These are phyloP conservation scores for Solanum microdontum DNA, from an alignment of 257 asterid genomes.

Conservation along the genomic window DNA sequence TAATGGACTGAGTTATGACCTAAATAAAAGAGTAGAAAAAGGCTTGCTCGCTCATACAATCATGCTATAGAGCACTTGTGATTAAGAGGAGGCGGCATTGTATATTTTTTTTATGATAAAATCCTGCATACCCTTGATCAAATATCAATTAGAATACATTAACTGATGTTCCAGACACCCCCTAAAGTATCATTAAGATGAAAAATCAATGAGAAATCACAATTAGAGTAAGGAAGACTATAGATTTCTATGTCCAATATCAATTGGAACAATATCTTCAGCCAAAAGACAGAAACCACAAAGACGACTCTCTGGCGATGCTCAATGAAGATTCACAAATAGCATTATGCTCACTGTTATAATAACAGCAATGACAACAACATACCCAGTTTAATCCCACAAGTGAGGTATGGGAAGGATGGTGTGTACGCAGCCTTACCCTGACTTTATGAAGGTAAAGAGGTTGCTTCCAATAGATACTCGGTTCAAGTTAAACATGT, in stretches of 20 bases:
- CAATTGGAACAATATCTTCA: background rate
- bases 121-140: background rate
- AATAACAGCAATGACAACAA: background rate
- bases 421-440: background rate
- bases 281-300: background rate
- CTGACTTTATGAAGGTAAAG: background rate
- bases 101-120: background rate
- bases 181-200: background rate
- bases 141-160: background rate
- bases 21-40: background rate
- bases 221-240: background rate
- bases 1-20: background rate
- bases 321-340: background rate
- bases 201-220: background rate
- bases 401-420: background rate
- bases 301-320: background rate
- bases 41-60: accelerated
- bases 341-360: background rate
- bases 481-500: background rate
- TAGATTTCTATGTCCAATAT: background rate
- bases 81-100: background rate
- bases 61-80: background rate
- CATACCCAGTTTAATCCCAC: background rate
- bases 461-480: background rate
- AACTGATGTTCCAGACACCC: background rate